Percentiles rank a stretch among this genome's conserved stretches.
Evolutionary conservation across 176 grass and related monocot genomes (phyloP).

Genomic region (Avena insularis): DNA sequence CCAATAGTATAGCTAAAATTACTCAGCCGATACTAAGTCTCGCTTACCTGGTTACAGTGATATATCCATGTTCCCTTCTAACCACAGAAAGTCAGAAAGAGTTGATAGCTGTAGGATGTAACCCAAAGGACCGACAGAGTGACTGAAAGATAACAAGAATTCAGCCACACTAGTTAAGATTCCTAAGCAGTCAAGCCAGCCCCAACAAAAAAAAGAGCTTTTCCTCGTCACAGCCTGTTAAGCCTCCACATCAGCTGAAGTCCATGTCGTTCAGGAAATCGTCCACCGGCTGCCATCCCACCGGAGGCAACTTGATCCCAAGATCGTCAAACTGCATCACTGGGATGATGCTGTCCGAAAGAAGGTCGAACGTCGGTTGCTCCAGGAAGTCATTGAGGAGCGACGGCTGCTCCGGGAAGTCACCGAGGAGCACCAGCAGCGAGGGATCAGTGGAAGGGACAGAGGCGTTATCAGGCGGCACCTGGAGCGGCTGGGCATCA

Average conservation of each 20-base stretch:
- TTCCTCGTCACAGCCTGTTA: neutral
- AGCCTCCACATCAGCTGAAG: neutral
- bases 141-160: neutral
- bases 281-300: conserved; percentile 1
- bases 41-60: neutral
- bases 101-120: neutral
- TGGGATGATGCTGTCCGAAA: neutral
- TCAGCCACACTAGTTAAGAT: neutral
- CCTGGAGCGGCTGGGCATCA: neutral
- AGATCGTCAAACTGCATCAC: neutral
- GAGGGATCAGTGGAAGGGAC: neutral
- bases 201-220: neutral
- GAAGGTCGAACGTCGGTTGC: neutral
- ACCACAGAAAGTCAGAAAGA: neutral
- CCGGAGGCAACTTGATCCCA: neutral
- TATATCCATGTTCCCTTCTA: neutral
- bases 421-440: neutral
- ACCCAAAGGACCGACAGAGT: neutral
- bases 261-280: conserved; percentile 14
- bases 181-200: neutral
- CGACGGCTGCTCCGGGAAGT: neutral
- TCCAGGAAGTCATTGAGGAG: neutral
- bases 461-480: neutral
- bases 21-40: neutral
- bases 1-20: neutral